A percentile compares a stretch with the other conserved stretches of the same genome.
Conservation (phyloP, 495 filamentous ascomycete genomes). For the Friedmanniomyces simplex region DNA sequence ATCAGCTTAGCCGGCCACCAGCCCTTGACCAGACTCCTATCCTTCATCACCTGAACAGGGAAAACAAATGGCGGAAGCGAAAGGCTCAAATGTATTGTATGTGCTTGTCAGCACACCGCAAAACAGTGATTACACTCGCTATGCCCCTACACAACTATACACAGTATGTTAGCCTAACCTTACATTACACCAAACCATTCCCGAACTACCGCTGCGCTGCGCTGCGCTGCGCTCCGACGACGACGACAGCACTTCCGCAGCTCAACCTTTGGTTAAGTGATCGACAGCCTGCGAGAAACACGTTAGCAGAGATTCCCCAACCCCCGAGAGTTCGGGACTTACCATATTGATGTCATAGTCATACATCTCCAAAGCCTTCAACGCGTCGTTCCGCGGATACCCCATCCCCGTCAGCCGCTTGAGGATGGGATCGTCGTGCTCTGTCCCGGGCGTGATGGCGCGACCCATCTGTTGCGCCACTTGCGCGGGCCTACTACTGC, state of each 20-base stretch:
- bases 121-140: too few species aligned
- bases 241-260: not conserved
- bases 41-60: too few species aligned
- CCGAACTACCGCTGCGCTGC: too few species aligned
- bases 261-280: conserved; percentile 20
- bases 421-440: conserved; percentile 82
- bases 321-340: too few species aligned
- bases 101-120: too few species aligned
- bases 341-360: conserved; percentile 96
- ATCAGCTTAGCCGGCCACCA: not conserved
- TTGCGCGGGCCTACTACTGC: not conserved
- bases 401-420: conserved; percentile 89
- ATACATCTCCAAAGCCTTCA: conserved; percentile 81
- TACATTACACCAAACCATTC: too few species aligned
- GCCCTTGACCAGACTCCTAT: not conserved
- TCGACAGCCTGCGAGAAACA: conserved; percentile 26
- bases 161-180: too few species aligned
- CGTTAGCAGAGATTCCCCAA: not conserved
- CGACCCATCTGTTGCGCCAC: conserved; percentile 37
- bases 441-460: conserved; percentile 61
- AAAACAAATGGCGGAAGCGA: too few species aligned
- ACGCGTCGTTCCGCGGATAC: conserved; percentile 66
- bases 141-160: too few species aligned
- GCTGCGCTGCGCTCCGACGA: too few species aligned
- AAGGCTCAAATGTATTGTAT: too few species aligned